Percentiles rank a stretch among this genome's conserved stretches.
phyloP scores from a whole-genome alignment of 805 yeast genomes.

The Candida awuae region DNA sequence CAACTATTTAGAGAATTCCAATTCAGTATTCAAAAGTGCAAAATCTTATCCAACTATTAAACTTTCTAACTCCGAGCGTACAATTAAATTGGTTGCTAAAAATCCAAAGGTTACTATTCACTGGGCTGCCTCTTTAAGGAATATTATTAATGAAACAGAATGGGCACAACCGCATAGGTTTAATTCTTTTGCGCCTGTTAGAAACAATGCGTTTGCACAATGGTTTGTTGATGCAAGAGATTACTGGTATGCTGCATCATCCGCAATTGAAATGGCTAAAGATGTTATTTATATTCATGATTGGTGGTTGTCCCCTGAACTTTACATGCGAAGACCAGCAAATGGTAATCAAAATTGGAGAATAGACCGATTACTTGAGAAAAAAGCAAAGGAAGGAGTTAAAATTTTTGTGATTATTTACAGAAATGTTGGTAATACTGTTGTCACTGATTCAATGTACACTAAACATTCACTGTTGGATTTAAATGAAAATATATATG shows the following conservation, averaged over 20 bases:
- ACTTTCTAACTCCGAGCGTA: slow-evolving; percentile 74
- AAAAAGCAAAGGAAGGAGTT: slow-evolving; percentile 92
- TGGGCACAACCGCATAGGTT: slow-evolving; percentile 78
- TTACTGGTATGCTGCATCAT: slow-evolving; percentile 91
- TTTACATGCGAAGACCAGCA: slow-evolving; percentile 88
- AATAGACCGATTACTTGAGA: slow-evolving; percentile 75
- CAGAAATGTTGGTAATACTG: slow-evolving; percentile 88
- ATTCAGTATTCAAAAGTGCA: slow-evolving; percentile 27
- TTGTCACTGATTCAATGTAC: slow-evolving; percentile 89
- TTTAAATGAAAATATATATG: slow-evolving; percentile 78
- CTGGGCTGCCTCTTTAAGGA: slow-evolving; percentile 70
- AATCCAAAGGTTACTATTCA: slow-evolving; percentile 55
- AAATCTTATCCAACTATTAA: slow-evolving; percentile 45
- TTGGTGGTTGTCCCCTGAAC: slow-evolving; percentile 97
- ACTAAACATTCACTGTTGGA: slow-evolving; percentile 88
- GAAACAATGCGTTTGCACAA: slow-evolving; percentile 81
- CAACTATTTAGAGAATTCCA: slow-evolving; percentile 29
- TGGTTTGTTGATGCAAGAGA: slow-evolving; percentile 94
- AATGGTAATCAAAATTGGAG: slow-evolving; percentile 93
- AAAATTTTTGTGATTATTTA: slow-evolving; percentile 87
- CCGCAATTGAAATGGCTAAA: slow-evolving; percentile 86
- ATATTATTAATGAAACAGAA: slow-evolving; percentile 56
- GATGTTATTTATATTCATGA: slow-evolving; percentile 93
- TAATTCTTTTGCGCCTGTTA: slow-evolving; percentile 85
- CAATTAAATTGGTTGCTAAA: slow-evolving; percentile 60